Conservation (phyloP, 768 basidiomycete species). For the Lactifluus subvellereus region DNA sequence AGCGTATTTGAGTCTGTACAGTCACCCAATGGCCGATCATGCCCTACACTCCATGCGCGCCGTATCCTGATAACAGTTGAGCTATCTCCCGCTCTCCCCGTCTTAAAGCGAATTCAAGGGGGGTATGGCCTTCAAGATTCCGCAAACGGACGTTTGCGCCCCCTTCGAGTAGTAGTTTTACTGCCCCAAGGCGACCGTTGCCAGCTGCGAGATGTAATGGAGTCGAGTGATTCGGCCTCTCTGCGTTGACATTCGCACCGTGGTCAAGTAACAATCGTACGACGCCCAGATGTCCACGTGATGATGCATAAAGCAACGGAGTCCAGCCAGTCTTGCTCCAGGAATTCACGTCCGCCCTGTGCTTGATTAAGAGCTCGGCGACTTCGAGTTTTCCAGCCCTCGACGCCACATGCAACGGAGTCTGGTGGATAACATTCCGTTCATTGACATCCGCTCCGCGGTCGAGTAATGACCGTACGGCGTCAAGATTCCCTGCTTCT, state of each 20-base stretch:
- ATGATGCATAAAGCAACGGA: neutral
- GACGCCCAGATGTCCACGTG: neutral
- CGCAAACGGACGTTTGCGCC: neutral
- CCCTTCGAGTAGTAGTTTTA: neutral
- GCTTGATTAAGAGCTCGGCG: neutral
- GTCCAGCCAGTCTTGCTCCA: neutral
- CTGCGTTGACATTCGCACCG: neutral
- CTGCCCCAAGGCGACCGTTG: neutral
- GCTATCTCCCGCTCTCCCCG: neutral
- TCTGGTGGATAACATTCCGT: neutral
- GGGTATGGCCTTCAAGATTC: neutral
- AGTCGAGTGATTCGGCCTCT: neutral
- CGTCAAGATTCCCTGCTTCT: neutral
- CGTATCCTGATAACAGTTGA: neutral
- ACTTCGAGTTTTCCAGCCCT: neutral
- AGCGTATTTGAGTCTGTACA: neutral
- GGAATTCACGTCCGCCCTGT: neutral
- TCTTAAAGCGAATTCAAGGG: neutral
- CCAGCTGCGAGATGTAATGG: neutral
- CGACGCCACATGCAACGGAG: neutral
- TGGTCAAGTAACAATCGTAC: neutral
- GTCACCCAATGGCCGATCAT: too few species aligned
- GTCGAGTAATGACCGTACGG: neutral
- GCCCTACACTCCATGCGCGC: too few species aligned
- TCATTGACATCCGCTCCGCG: neutral